Base-by-base conservation (phyloP, 805 yeast genomes). In the Kluyveromyces lactis region DNA sequence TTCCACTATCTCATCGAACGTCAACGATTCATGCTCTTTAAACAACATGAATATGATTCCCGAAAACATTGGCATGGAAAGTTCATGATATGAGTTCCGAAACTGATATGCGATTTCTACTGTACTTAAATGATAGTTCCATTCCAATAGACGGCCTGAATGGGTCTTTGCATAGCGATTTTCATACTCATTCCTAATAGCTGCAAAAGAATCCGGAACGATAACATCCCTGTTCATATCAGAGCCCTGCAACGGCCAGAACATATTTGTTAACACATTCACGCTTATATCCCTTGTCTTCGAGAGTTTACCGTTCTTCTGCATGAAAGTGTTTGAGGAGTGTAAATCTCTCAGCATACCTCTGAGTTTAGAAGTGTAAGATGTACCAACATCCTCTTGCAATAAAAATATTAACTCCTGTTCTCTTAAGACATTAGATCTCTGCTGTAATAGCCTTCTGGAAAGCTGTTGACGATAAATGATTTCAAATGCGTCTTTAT, bases 381-480 rank as follows among this genome's bases (percentile, higher is more conserved):
- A 72, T 2, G 83, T 71, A 0, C 96, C 95, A 52, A 83, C 71
- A 53, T 85, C 95, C 47, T 76, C 79, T 47, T 80, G 76, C 28
- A 87, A 63, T 49, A 75, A 77, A 1, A 78, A 67, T 16, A 87
- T 77, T 56, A 86, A 67, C 19, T 67, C 63, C 53, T 79, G 78
- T 56, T 87, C 97, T 3, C 81, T 61, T 43, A 85, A 90, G 34
- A 69, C 63, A 4, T 56, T 60, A 2, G 74, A 66, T 64, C 60
- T 52, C 47, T 68, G 67, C 41, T 75, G 70, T 28, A 81, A 55
- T 31, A 87, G 68, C 44, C 97, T 69, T 58, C 81, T 86, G 1
- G 95, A 95, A 42, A 89, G 67, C 62, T 85, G 95, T 39, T 79
- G 83, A 50, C 86, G 86, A 59, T 86, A 87, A 44, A 82, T 79